Conservation (phyloP, 73 alveolate species). For the Tetrahymena malaccensis region DNA sequence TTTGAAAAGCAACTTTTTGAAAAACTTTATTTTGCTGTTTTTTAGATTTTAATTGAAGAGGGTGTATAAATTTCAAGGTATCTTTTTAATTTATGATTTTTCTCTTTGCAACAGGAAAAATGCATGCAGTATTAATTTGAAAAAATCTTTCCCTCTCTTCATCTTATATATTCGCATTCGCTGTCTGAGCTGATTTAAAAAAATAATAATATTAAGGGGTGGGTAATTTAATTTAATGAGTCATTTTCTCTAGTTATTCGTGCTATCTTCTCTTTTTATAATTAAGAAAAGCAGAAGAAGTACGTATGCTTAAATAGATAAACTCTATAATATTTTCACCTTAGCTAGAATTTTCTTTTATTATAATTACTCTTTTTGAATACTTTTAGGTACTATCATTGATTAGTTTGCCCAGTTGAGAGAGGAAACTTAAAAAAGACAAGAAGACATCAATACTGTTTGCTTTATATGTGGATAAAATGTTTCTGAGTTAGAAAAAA, state of each 20-base stretch:
- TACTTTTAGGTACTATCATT: constrained; percentile 68
- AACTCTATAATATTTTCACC: neutral
- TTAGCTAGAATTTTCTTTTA: neutral
- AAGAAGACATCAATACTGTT: constrained; percentile 50
- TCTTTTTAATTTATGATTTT: neutral
- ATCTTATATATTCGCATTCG: neutral
- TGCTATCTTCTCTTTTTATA: neutral
- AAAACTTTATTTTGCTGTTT: neutral
- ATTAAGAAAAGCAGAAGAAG: neutral
- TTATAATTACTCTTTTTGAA: neutral
- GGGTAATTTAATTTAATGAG: neutral
- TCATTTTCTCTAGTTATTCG: neutral
- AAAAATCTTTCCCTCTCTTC: neutral
- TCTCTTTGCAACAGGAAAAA: neutral
- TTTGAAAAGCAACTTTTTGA: neutral
- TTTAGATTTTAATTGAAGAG: neutral
- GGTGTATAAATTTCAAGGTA: neutral
- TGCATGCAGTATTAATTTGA: neutral
- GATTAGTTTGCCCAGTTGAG: constrained; percentile 83
- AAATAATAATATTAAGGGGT: neutral
- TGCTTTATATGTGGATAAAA: constrained; percentile 61
- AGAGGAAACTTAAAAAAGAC: constrained; percentile 45
- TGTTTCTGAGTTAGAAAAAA: neutral
- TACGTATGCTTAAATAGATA: neutral
- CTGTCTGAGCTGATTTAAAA: neutral